Evolutionary conservation across 2,329 filamentous ascomycete genomes (phyloP).

Genomic region (Tolypocladium ophioglossoides): DNA sequence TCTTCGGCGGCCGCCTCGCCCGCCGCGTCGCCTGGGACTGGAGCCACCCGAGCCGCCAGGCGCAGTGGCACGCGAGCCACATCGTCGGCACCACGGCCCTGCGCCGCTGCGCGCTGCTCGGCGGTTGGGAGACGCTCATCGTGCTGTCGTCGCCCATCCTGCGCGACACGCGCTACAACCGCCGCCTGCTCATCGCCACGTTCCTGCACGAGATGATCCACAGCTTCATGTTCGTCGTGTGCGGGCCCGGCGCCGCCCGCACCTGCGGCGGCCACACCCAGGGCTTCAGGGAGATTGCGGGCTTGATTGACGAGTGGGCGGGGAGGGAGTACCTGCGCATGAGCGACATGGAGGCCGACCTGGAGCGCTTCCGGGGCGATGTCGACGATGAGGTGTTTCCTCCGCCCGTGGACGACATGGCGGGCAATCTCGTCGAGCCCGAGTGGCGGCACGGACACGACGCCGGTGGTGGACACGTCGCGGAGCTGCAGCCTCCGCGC

Average conservation of each 20-base stretch:
- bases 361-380: conserved; percentile 38
- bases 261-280: conserved; percentile 45
- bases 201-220: conserved; percentile 59
- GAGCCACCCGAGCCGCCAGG: conserved; percentile 35
- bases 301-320: conserved; percentile 51
- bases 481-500: not conserved
- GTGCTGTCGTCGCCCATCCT: conserved; percentile 50
- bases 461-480: not conserved
- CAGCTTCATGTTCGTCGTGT: conserved; percentile 53
- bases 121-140: conserved; percentile 52
- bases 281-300: conserved; percentile 48
- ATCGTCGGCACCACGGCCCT: conserved; percentile 55
- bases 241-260: conserved; percentile 42
- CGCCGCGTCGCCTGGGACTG: conserved; percentile 53
- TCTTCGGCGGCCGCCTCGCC: conserved; percentile 46
- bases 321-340: conserved; percentile 43
- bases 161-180: conserved; percentile 43
- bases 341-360: conserved; percentile 50
- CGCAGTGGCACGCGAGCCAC: conserved; percentile 36
- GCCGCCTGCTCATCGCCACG: conserved; percentile 50
- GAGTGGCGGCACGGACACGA: conserved; percentile 1
- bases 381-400: conserved; percentile 9
- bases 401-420: not conserved
- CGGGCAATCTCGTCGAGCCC: not conserved
- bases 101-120: conserved; percentile 30